Percentiles rank a stretch among this genome's conserved stretches.
These are phyloP conservation scores for Symbiodinium natans DNA, from an alignment of 73 alveolate genomes.

Conservation along the genomic window DNA sequence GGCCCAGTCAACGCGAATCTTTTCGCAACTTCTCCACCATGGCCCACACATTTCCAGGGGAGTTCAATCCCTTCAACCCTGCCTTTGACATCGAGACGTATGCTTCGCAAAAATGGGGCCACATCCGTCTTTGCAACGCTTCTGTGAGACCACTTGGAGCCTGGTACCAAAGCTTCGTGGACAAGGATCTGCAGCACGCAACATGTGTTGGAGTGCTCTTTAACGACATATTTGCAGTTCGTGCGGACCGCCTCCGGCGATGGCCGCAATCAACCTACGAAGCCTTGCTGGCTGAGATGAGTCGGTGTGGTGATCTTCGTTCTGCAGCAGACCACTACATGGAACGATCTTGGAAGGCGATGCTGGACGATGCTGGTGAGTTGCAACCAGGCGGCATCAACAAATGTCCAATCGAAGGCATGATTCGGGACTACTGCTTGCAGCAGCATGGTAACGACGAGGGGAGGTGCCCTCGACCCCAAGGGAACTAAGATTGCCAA, in stretches of 20 bases:
- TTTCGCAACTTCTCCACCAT: not conserved
- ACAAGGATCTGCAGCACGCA: not conserved
- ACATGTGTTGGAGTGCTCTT: not conserved
- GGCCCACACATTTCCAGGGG: conserved; percentile 6
- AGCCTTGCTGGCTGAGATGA: not conserved
- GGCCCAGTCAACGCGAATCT: not conserved
- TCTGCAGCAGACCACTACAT: not conserved
- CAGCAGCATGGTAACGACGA: not conserved
- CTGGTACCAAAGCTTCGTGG: not conserved
- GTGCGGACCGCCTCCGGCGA: not conserved
- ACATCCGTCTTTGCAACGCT: not conserved
- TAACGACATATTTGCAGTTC: not conserved
- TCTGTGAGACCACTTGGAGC: not conserved
- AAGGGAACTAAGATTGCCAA: not conserved
- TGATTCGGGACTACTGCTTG: not conserved
- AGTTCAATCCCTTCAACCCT: conserved; percentile 19
- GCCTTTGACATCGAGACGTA: not conserved
- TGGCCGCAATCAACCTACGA: not conserved
- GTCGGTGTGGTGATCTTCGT: not conserved
- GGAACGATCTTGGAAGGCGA: conserved; percentile 2
- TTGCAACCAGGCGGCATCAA: not conserved
- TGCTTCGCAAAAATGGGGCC: not conserved
- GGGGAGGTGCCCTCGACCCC: not conserved
- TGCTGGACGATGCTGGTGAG: not conserved
- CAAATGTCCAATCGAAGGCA: not conserved